A percentile compares a stretch with the other conserved stretches of the same genome.
Evolutionary conservation across 805 yeast genomes (phyloP).

Genomic region (Yarrowia sp.): DNA sequence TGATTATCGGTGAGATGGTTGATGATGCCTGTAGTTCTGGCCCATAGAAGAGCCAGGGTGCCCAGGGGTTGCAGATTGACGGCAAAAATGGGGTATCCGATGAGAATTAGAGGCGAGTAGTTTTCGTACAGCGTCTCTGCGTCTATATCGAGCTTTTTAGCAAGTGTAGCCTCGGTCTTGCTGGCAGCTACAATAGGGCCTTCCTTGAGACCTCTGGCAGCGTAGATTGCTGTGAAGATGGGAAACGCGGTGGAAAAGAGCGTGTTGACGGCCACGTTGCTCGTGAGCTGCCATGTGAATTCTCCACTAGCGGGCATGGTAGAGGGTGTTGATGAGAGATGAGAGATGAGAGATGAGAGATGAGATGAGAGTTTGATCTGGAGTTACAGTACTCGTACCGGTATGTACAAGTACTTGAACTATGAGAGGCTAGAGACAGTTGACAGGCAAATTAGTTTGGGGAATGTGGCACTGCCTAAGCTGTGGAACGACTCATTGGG

Average conservation of each 20-base stretch:
- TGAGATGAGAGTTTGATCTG: too few relatives aligned
- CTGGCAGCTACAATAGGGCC: background rate
- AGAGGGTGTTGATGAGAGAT: background rate
- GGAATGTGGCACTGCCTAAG: too few relatives aligned
- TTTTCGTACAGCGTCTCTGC: conserved; percentile 17
- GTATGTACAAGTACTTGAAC: too few relatives aligned
- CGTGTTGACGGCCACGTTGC: conserved; percentile 18
- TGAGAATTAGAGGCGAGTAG: conserved; percentile 12
- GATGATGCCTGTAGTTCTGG: conserved; percentile 9
- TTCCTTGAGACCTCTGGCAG: conserved; percentile 4
- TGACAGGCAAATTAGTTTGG: too few relatives aligned
- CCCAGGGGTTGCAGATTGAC: conserved; percentile 19
- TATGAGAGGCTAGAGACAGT: too few relatives aligned
- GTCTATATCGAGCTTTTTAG: conserved; percentile 3
- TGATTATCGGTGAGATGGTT: background rate
- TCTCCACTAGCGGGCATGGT: conserved; percentile 5
- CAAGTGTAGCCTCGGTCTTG: background rate
- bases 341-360: background rate
- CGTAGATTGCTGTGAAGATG: conserved; percentile 18
- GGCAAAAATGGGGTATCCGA: conserved; percentile 25
- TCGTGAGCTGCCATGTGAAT: conserved; percentile 20
- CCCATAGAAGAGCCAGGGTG: conserved; percentile 6
- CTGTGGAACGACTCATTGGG: too few relatives aligned
- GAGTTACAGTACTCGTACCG: too few relatives aligned
- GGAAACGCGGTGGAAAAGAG: conserved; percentile 18